Base-by-base conservation (phyloP, 1,284 basidiomycete genomes). In the Wallemia mellicola region DNA sequence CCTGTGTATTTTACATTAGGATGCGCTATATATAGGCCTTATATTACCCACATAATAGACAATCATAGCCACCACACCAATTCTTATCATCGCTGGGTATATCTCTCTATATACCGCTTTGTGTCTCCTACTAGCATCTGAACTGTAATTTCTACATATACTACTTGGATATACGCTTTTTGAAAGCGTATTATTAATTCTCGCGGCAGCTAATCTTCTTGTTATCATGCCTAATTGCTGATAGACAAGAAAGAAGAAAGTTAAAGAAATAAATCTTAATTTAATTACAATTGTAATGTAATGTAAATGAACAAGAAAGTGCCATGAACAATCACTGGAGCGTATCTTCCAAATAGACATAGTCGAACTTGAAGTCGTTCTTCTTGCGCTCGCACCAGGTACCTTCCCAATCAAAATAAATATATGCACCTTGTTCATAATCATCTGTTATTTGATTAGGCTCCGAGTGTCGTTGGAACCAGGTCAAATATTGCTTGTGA, bases 381-480 rank as follows among this genome's bases (percentile, higher is more conserved):
- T 98, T 98, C 74, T 91, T 88, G 67, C 92, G 78, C 70, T 95
- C 89, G 71, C 89, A 94, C 94, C 92, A 96, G 62, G 84, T 86
- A 61, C 86, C 86, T 70, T 92, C 87, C 87, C 87, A 92, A 71
- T 92, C 87, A 71, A 92, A 92, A 75, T 92, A 70, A 33, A 68
- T 65, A 27, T 73, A 73, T 1, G 92, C 89, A 19, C 94, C 94
- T 73, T 98, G 89, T 72, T 99, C 94, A 69, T 96, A 99, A 71
- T 98, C 94, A 67, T 96, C 92, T 57, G 94, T 98, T 69, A 99
- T 96, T 2, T 87, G 88, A 69, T 94, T 88, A n/a, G 94, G 94
- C 69, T 98, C 91, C 24, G 87, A 91, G 67, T 95, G 88, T 59
- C 94, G 79, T 71, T 98, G 94, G 79, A 99, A 99, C 94, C 94